Conservation (phyloP, 306 rosid species). For the Pyrus pyrifolia region DNA sequence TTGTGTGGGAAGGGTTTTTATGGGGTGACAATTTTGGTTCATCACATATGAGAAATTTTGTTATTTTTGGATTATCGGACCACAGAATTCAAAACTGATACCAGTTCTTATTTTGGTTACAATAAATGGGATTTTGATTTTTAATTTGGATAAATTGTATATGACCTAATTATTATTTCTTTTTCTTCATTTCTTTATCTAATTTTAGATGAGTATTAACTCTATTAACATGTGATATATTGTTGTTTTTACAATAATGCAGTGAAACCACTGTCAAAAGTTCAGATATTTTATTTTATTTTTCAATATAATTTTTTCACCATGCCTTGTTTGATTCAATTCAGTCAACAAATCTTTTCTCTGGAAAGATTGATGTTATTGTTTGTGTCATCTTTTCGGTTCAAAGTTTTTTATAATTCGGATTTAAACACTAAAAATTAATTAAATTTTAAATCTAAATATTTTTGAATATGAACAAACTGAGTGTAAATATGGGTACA, state of each 20-base stretch:
- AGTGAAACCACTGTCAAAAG: not conserved
- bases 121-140: slow-evolving; percentile 37
- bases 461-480: no score
- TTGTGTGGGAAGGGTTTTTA: slow-evolving; percentile 24
- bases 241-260: not conserved
- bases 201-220: slow-evolving; percentile 17
- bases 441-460: no score
- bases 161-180: slow-evolving; percentile 33
- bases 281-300: not conserved
- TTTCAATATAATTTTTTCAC: no score
- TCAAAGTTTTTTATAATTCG: no score
- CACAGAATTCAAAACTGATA: slow-evolving; percentile 24
- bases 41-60: slow-evolving; percentile 45
- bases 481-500: no score
- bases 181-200: not conserved
- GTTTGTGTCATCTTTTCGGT: no score
- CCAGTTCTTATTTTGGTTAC: slow-evolving; percentile 21
- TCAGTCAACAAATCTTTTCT: not conserved
- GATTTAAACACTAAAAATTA: no score
- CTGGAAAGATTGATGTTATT: not conserved
- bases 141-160: slow-evolving; percentile 51
- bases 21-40: slow-evolving; percentile 46
- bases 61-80: slow-evolving; percentile 30
- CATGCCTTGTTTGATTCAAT: not conserved
- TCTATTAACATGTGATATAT: not conserved